Conservation (phyloP, 768 basidiomycete genomes). For the Psilocybe subaeruginosa region DNA sequence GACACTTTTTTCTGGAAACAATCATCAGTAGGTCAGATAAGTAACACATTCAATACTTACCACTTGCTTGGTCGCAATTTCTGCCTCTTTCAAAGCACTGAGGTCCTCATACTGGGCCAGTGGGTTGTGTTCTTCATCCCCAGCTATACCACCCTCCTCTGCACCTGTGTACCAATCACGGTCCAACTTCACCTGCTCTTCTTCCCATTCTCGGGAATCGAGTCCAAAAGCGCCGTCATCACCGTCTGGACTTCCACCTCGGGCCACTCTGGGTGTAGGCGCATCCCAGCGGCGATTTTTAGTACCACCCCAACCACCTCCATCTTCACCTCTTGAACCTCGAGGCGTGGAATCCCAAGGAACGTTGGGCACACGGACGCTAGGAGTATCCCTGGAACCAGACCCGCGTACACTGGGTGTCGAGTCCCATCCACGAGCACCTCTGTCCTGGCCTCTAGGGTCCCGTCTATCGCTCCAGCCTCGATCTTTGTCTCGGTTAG, state of each 20-base stretch:
- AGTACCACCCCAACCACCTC: conserved; percentile 64
- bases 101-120: conserved; percentile 93
- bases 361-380: conserved; percentile 88
- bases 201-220: conserved; percentile 93
- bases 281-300: conserved; percentile 75
- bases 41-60: conserved; percentile 41
- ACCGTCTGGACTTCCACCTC: conserved; percentile 72
- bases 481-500: conserved; percentile 71
- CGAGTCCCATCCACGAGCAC: conserved; percentile 50
- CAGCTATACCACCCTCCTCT: conserved; percentile 84
- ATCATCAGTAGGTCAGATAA: conserved; percentile 19
- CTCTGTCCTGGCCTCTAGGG: conserved; percentile 30
- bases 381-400: conserved; percentile 63
- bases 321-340: conserved; percentile 50
- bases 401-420: conserved; percentile 61
- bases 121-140: conserved; percentile 92
- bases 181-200: conserved; percentile 90
- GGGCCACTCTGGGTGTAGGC: conserved; percentile 71
- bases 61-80: conserved; percentile 76
- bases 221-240: conserved; percentile 66
- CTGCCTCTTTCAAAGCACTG: conserved; percentile 64
- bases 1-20: conserved; percentile 77
- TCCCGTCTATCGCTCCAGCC: conserved; percentile 50
- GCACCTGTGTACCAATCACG: conserved; percentile 96
- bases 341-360: conserved; percentile 95